phyloP scores from a whole-genome alignment of 2,329 filamentous ascomycete genomes.

The Myrmaecium sp. region DNA sequence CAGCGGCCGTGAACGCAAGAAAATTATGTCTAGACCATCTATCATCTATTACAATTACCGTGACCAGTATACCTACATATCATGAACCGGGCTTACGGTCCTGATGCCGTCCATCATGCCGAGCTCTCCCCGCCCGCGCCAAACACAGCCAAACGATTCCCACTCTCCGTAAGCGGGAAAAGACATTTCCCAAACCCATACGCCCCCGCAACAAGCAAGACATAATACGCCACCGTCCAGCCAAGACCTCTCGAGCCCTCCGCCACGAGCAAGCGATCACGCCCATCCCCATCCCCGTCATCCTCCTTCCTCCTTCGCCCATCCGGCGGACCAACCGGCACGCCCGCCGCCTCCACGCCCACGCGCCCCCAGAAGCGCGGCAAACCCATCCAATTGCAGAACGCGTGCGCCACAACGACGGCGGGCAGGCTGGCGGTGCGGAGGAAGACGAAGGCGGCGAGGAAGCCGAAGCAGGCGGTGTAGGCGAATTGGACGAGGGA shows the following conservation, averaged over 20 bases:
- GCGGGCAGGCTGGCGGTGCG: slow-evolving; percentile 68
- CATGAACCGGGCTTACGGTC: no score
- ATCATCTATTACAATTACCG: no score
- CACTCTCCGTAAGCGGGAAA: slow-evolving; percentile 54
- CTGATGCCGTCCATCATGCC: no score
- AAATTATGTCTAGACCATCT: no score
- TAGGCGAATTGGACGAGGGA: slow-evolving; percentile 75
- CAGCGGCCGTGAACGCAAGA: no score
- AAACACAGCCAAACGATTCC: slow-evolving; percentile 26
- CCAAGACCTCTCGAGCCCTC: slow-evolving; percentile 18
- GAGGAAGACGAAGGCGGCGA: slow-evolving; percentile 76
- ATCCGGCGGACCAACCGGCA: slow-evolving; percentile 20
- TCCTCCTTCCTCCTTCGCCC: slow-evolving; percentile 11
- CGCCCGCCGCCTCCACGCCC: slow-evolving; percentile 23
- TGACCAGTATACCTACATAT: no score
- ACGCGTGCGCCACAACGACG: slow-evolving; percentile 60
- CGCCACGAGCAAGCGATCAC: slow-evolving; percentile 12
- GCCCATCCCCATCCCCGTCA: slow-evolving; percentile 16
- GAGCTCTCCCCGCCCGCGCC: no score
- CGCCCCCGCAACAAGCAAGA: slow-evolving; percentile 55
- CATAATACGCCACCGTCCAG: slow-evolving; percentile 71
- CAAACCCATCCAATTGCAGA: slow-evolving; percentile 86
- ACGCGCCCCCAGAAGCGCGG: slow-evolving; percentile 74
- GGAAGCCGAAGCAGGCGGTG: slow-evolving; percentile 86
- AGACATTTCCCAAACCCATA: slow-evolving; percentile 53